Conservation (phyloP, 805 yeast genomes). For the Candida schatavii region DNA sequence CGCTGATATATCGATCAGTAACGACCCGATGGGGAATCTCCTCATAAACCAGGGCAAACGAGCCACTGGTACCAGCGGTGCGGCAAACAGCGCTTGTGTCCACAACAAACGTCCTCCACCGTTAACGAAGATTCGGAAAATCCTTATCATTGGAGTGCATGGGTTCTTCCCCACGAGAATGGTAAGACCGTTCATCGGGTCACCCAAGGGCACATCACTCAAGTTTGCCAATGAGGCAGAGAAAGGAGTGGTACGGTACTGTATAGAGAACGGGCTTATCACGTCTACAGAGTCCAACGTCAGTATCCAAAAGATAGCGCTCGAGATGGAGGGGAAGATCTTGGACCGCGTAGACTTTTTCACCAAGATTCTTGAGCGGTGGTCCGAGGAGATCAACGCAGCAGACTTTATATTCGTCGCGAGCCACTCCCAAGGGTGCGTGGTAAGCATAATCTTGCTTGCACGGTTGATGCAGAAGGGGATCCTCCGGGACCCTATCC, state of each 20-base stretch:
- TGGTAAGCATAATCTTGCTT: slow-evolving; percentile 79
- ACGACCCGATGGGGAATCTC: slow-evolving; percentile 40
- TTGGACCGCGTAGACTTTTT: slow-evolving; percentile 82
- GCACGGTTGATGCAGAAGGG: slow-evolving; percentile 66
- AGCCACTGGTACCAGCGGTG: neutral
- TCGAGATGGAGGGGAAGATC: slow-evolving; percentile 91
- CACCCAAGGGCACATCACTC: slow-evolving; percentile 94
- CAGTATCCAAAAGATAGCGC: slow-evolving; percentile 82
- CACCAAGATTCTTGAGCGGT: slow-evolving; percentile 64
- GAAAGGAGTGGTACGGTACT: slow-evolving; percentile 59
- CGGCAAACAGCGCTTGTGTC: no score
- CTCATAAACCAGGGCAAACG: slow-evolving; percentile 29
- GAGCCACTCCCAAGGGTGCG: slow-evolving; percentile 95
- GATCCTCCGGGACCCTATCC: slow-evolving; percentile 34
- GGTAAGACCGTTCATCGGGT: slow-evolving; percentile 84
- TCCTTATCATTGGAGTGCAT: slow-evolving; percentile 87
- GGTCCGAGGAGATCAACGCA: slow-evolving; percentile 53
- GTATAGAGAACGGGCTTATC: slow-evolving; percentile 45
- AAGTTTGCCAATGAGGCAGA: slow-evolving; percentile 92
- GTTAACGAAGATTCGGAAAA: slow-evolving; percentile 45
- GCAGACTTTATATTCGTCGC: slow-evolving; percentile 92
- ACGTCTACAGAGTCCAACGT: slow-evolving; percentile 29
- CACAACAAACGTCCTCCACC: slow-evolving; percentile 10
- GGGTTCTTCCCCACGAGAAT: slow-evolving; percentile 92
- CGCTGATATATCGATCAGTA: slow-evolving; percentile 35